Evolutionary conservation across 169 alveolate genomes (phyloP).

Genomic region (Plasmodium billcollinsi): DNA sequence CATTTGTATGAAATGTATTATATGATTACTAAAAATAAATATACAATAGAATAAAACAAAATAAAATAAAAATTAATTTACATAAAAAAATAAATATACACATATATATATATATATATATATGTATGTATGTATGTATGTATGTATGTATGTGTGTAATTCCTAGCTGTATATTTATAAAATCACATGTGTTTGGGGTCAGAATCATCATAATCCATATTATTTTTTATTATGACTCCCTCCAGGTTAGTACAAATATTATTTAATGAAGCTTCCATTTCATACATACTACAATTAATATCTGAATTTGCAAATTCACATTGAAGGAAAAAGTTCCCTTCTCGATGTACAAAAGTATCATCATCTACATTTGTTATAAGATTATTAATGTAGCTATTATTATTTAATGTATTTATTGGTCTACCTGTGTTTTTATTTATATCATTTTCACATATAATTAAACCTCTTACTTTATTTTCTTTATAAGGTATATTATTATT

Average conservation of each 20-base stretch:
- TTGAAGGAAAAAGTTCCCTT: slow-evolving; percentile 67
- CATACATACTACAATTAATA: slow-evolving; percentile 50
- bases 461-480: slow-evolving; percentile 9
- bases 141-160: not conserved
- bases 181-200: no score
- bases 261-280: slow-evolving; percentile 52
- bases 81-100: not conserved
- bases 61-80: no score
- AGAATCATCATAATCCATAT: not conserved
- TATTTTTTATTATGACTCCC: slow-evolving; percentile 1
- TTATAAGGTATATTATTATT: slow-evolving; percentile 18
- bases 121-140: not conserved
- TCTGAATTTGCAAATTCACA: slow-evolving; percentile 69
- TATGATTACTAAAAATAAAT: no score
- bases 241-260: slow-evolving; percentile 26
- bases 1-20: no score
- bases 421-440: slow-evolving; percentile 16
- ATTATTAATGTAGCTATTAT: slow-evolving; percentile 70
- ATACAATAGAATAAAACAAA: no score
- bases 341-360: slow-evolving; percentile 58
- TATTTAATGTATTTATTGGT: slow-evolving; percentile 49
- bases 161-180: not conserved
- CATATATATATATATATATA: not conserved
- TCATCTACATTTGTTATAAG: slow-evolving; percentile 74
- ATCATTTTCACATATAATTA: slow-evolving; percentile 22